Evolutionary conservation across 495 filamentous ascomycete genomes (phyloP).

Genomic region (Penicillium ucsense): DNA sequence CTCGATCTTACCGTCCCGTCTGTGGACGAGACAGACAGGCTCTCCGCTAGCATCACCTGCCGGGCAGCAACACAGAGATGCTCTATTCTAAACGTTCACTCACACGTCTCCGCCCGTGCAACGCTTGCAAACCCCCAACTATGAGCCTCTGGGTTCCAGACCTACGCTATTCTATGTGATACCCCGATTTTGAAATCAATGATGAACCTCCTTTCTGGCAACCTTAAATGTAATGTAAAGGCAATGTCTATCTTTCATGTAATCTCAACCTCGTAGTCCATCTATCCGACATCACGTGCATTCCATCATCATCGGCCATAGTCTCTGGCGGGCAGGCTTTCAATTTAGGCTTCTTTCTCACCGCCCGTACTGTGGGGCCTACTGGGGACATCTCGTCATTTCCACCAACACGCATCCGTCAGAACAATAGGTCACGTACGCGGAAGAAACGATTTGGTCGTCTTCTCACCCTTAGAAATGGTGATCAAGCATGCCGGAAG

Average conservation of each 20-base stretch:
- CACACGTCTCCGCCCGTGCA: no score
- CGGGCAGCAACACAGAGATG: not conserved
- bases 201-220: not conserved
- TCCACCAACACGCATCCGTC: no score
- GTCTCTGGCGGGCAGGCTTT: no score
- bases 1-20: not conserved
- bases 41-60: not conserved
- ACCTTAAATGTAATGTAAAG: not conserved
- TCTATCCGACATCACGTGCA: no score
- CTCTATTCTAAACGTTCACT: not conserved
- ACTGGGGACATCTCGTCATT: no score
- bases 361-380: constrained; percentile 4
- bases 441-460: no score
- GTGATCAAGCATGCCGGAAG: constrained; percentile 22
- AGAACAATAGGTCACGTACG: no score
- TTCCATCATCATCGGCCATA: no score
- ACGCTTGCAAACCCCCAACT: no score
- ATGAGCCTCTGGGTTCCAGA: not conserved
- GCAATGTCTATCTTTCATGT: not conserved
- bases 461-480: not conserved
- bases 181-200: constrained; percentile 7
- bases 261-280: not conserved
- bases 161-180: constrained; percentile 2
- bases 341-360: not conserved
- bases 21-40: not conserved